Base-by-base conservation (phyloP, 106 monocot genomes). In the Acanthochlamys bracteata region DNA sequence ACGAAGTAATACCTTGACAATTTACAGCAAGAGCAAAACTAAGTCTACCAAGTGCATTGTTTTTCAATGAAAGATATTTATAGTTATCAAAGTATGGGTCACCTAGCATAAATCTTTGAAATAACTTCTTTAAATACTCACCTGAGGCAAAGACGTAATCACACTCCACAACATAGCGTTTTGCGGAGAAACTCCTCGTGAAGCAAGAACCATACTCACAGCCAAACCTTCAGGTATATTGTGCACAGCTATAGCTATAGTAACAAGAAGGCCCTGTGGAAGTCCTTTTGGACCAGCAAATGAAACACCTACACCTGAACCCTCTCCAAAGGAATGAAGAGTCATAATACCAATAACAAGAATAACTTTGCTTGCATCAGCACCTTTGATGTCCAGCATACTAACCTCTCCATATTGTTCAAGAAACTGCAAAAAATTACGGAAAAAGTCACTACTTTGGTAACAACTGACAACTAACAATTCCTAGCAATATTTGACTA, bases 191-290 rank as follows among this genome's bases (percentile, higher is more conserved):
- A 98, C 90, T 12, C 96, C 96, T 74, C 80, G 76, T 11, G 96
- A 98, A 65, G 96, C 55, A 55, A 98, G 91, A 54, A 92, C 80
- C 96, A 98, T 98, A 69, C 96, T 98, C 22, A 98, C 96, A 72
- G 96, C 96, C 76, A 98, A 81, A 51, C 96, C 91, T 88, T 98
- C 96, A 24, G 96, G 96, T 60, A 98, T 98, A 53, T 98, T 98
- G 67, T 98, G 96, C 39, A 98, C 80, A 59, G 96, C 96, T 64
- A 98, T 98, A 55, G 96, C 96, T 63, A 88, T 58, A 61, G 96
- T 98, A 2, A 98, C 84, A 33, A 98, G 67, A 72, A 98, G 75
- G 54, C 96, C 96, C 75, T 98, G 96, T 53, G 85, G 79, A 61
- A 98, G 72, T 24, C 96, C 96, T 75, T 88, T 98, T 45, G 96